A percentile compares a stretch with the other conserved stretches of the same genome.
phyloP scores from a whole-genome alignment of 768 basidiomycete species.

The Lactifluus pinguis region DNA sequence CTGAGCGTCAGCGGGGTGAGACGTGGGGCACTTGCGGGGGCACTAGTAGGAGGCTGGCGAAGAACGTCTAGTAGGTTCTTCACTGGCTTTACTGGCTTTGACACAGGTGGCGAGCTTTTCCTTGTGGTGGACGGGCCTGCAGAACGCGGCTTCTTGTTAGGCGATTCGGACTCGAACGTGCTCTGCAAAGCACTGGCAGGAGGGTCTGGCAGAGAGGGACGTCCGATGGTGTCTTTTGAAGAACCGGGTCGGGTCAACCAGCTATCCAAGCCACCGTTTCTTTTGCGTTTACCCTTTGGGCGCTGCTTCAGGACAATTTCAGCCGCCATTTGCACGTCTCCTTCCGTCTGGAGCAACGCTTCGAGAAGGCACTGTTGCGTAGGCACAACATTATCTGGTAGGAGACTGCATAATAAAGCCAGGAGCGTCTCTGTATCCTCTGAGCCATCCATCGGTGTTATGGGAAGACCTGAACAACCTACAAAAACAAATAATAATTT shows the following conservation, averaged over 20 bases:
- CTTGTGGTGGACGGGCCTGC: not conserved
- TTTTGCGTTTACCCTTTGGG: constrained; percentile 36
- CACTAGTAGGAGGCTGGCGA: constrained; percentile 10
- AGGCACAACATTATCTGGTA: constrained; percentile 10
- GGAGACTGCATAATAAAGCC: constrained; percentile 16
- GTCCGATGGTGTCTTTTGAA: not conserved
- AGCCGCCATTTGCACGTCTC: constrained; percentile 14
- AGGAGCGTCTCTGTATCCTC: constrained; percentile 19
- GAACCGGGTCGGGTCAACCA: constrained; percentile 41
- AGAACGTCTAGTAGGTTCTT: constrained; percentile 17
- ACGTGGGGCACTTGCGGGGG: constrained; percentile 24
- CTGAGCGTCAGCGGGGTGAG: constrained; percentile 55
- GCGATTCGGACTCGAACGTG: not conserved
- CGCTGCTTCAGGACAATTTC: not conserved
- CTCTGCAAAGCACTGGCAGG: not conserved
- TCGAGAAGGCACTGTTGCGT: constrained; percentile 15
- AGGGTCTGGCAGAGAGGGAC: not conserved
- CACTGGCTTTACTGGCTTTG: constrained; percentile 11
- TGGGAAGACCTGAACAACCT: too few species aligned
- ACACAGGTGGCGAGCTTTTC: not conserved
- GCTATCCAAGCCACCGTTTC: constrained; percentile 34
- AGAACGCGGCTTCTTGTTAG: constrained; percentile 9
- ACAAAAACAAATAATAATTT: too few species aligned
- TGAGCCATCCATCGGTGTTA: not conserved
- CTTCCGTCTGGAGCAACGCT: constrained; percentile 14